Evolutionary conservation across 495 filamentous ascomycete genomes (phyloP), one percentile per base, ranked within the genome.

Genomic region (Podospora sp.): DNA sequence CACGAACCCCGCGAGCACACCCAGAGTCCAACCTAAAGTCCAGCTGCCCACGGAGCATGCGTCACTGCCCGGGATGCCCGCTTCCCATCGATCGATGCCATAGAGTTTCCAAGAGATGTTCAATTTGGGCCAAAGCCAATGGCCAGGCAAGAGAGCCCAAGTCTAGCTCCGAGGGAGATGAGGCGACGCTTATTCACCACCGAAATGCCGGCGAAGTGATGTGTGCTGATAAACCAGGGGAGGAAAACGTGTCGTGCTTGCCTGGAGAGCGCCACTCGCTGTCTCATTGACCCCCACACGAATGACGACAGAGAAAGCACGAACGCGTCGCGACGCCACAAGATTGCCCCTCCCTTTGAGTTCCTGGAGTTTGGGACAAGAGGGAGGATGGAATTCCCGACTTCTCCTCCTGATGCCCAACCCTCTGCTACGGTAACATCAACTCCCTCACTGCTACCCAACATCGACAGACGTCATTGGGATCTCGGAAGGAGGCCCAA

Each of bases 281-380:
- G 18, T 60, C 24, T 60, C 24, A 29, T 35, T 60, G 57, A 24
- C 24, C 59, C 59, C 60, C 60, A 33, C 36, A 29, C 29, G 14
- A 33, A 62, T 62, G 60, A 62, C 60, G 60, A 62, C 60, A 62
- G 60, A 62, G 35, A 18, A 24, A 33, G 20, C 29, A 11, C 35
- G 18, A 16, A 49, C 60, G 29, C 25, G 57, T 21, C 12, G 29
- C 57, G 57, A 40, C 35, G 60, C 60, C 60, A 62, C 60, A 21
- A 62, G 60, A 62, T 62, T 62, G n/a, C 21, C 60, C 33, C 36
- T 50, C 60, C 56, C 24, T 9, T 9, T n/a, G 57, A 36, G 24
- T 9, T 59, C n/a, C 11, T 9, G 52, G 40, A 46, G 4, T 46
- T 46, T 11, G n/a, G n/a, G n/a, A n/a, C n/a, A n/a, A 46, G 40